Percentiles rank a stretch among this genome's conserved stretches.
phyloP scores from a whole-genome alignment of 192 early-diverging fungal species.

The Coemansia sp. region DNA sequence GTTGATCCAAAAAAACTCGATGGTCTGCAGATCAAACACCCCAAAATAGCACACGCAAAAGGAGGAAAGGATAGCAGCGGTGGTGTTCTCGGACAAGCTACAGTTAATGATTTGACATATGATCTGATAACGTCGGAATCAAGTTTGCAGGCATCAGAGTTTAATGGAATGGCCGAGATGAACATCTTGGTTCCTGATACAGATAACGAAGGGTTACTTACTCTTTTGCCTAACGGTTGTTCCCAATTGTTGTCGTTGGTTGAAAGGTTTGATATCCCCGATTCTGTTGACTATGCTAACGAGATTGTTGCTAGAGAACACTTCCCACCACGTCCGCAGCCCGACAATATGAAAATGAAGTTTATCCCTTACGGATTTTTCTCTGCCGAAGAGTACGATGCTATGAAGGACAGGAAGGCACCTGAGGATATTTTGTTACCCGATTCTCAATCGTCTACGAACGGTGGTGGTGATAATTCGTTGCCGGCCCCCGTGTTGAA shows the following conservation, averaged over 20 bases:
- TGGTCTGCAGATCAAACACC: slow-evolving; percentile 42
- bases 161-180: slow-evolving; percentile 47
- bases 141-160: slow-evolving; percentile 19
- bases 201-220: slow-evolving; percentile 27
- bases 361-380: slow-evolving; percentile 54
- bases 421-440: background rate
- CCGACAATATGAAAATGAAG: slow-evolving; percentile 46
- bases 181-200: slow-evolving; percentile 44
- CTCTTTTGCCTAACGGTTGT: slow-evolving; percentile 29
- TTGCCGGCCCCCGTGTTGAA: background rate
- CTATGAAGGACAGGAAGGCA: background rate
- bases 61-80: background rate
- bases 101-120: slow-evolving; percentile 16
- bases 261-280: slow-evolving; percentile 39
- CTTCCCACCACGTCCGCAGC: slow-evolving; percentile 26
- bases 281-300: slow-evolving; percentile 19
- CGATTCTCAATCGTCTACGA: background rate
- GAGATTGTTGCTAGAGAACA: slow-evolving; percentile 19
- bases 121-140: slow-evolving; percentile 24
- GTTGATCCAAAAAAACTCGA: slow-evolving; percentile 34
- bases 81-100: slow-evolving; percentile 25
- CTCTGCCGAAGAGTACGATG: slow-evolving; percentile 48
- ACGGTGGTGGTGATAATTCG: too few species aligned
- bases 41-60: slow-evolving; percentile 9
- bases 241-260: slow-evolving; percentile 32